Base-by-base conservation (phyloP, 352 stramenopile genomes). In the Globisporangium mamillatum region DNA sequence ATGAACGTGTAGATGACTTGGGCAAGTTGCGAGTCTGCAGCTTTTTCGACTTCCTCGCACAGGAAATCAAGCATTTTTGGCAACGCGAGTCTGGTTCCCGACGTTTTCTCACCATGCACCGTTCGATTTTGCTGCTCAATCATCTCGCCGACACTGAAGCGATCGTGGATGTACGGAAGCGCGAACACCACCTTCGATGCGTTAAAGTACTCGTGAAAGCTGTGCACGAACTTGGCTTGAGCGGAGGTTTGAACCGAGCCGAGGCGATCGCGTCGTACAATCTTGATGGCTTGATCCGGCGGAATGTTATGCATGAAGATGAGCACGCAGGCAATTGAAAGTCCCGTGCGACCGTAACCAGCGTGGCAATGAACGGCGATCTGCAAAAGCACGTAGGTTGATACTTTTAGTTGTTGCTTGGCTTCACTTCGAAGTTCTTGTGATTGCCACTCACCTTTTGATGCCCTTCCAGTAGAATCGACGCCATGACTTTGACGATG, bases 321-420 rank as follows among this genome's bases (percentile, higher is more conserved):
- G 0, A 97, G 58, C 24, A 79, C 81, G 74, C 91, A 96, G 0
- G 90, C 91, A 36, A 97, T 97, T 6, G 89, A 89, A 6, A 97
- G 80, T 0, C 91, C 90, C 3, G 91, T 97, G 24, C 90, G 82
- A 20, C 85, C 91, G 63, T 95, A 97, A 1, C 90, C 91, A 46
- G 91, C 90, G 66, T 97, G 91, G 50, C 91, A 97, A 66, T 97
- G 91, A 12, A 97, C 91, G 3, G 91, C 89, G 3, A 97, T 64
- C 81, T 93, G 32, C 18, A 56, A 7, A 12, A 48, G 41, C 14
- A 48, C 41, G 38, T 46, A 41, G 14, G 24, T 44, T 16, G 6
- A 7, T 29, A 36, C 48, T 20, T 1, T 29, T 16, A 52, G 4
- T 18, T n/a, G 4, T 27, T n/a, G 44, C 27, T 58, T 27, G 27